Evolutionary conservation across 1,139 yeast genomes (phyloP).

Genomic region (Protomyces inouyei): DNA sequence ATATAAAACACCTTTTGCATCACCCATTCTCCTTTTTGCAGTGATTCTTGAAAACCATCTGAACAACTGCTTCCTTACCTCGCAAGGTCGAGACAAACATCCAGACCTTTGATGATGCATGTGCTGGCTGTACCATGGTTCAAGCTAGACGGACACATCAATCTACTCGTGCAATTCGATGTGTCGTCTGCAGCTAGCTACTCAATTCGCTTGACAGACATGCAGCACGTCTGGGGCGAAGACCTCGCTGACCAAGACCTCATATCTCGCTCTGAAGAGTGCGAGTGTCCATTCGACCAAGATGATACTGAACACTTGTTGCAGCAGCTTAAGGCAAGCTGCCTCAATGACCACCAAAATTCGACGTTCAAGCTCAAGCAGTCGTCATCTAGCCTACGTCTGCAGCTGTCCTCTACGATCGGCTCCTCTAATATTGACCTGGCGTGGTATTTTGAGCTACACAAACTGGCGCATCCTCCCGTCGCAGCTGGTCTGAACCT

Average conservation of each 20-base stretch:
- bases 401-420: neutral
- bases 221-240: slow-evolving; percentile 20
- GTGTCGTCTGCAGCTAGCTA: neutral
- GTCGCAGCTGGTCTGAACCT: slow-evolving; percentile 8
- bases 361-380: too few relatives aligned
- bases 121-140: slow-evolving; percentile 18
- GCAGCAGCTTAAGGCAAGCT: neutral
- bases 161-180: slow-evolving; percentile 6
- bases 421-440: neutral
- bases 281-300: slow-evolving; percentile 5
- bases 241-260: neutral
- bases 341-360: neutral
- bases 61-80: too few relatives aligned
- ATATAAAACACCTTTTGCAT: too few relatives aligned
- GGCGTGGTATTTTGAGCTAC: slow-evolving; percentile 1
- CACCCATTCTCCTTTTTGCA: too few relatives aligned
- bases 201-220: slow-evolving; percentile 14
- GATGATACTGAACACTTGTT: slow-evolving; percentile 2
- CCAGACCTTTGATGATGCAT: neutral
- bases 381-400: neutral
- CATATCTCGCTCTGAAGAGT: neutral
- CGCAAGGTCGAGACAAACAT: neutral
- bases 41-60: too few relatives aligned
- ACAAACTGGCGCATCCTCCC: slow-evolving; percentile 2
- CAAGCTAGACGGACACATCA: slow-evolving; percentile 11